Percentiles rank a stretch among this genome's conserved stretches.
phyloP scores from a whole-genome alignment of 2,329 filamentous ascomycete species.

The Penicillium sp. region DNA sequence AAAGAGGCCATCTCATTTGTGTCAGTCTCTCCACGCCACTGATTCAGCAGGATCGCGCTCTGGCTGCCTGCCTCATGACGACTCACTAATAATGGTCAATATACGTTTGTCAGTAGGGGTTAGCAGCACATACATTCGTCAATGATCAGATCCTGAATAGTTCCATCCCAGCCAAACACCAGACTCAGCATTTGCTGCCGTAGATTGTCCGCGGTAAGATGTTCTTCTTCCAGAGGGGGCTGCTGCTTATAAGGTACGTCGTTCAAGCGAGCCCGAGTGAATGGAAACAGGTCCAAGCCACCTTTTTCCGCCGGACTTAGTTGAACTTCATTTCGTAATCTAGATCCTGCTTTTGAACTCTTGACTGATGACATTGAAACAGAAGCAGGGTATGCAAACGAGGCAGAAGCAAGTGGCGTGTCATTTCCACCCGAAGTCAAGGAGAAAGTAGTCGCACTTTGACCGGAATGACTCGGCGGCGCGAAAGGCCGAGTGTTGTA shows the following conservation, averaged over 20 bases:
- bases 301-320: constrained; percentile 74
- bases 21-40: constrained; percentile 88
- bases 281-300: constrained; percentile 81
- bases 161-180: constrained; percentile 92
- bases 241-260: constrained; percentile 81
- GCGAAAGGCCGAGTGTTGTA: constrained; percentile 42
- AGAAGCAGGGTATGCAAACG: constrained; percentile 45
- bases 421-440: constrained; percentile 38
- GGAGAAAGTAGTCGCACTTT: constrained; percentile 50
- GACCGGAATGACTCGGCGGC: constrained; percentile 44
- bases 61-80: constrained; percentile 73
- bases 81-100: constrained; percentile 52
- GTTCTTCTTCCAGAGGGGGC: constrained; percentile 58
- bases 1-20: constrained; percentile 78
- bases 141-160: constrained; percentile 76
- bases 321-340: constrained; percentile 77
- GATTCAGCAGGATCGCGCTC: constrained; percentile 78
- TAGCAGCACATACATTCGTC: constrained; percentile 66
- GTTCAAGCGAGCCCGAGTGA: constrained; percentile 74
- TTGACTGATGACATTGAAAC: constrained; percentile 52
- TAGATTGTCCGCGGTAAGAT: constrained; percentile 73
- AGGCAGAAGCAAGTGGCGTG: constrained; percentile 45
- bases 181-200: constrained; percentile 87
- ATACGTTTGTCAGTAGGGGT: background rate
- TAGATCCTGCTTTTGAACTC: constrained; percentile 58